These are phyloP conservation scores for Forsythia suspensa DNA, from an alignment of 257 asterid species.

Conservation along the genomic window DNA sequence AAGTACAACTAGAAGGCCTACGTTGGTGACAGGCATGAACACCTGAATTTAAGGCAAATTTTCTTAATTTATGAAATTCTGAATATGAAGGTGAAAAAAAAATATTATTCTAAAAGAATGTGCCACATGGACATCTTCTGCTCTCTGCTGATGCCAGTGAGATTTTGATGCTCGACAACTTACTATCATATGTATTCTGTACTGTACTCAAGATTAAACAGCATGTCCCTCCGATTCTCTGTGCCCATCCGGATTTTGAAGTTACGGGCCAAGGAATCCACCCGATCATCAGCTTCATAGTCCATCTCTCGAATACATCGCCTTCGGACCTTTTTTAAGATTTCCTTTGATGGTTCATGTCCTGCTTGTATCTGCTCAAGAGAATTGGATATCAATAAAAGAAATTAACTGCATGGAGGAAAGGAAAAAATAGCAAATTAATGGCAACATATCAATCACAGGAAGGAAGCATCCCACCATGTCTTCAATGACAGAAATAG, in stretches of 20 bases:
- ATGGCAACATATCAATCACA: background rate
- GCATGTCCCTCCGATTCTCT: constrained; percentile 59
- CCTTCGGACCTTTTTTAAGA: constrained; percentile 73
- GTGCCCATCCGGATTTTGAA: constrained; percentile 47
- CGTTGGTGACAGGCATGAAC: background rate
- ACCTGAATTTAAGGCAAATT: background rate
- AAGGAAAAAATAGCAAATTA: background rate
- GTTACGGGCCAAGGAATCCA: constrained; percentile 49
- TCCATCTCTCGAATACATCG: constrained; percentile 90
- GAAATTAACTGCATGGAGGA: background rate
- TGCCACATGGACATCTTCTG: background rate
- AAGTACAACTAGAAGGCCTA: background rate
- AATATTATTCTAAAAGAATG: background rate
- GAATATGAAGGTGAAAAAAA: background rate
- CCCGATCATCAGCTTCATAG: constrained; percentile 48
- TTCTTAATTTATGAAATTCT: background rate
- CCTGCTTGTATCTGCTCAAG: constrained; percentile 62
- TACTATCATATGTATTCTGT: constrained; percentile 42
- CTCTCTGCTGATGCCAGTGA: constrained; percentile 5
- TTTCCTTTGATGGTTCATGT: constrained; percentile 62
- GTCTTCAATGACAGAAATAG: constrained; percentile 63
- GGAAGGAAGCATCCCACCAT: constrained; percentile 62
- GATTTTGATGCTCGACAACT: constrained; percentile 26
- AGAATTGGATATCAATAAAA: constrained; percentile 7
- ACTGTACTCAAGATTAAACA: constrained; percentile 58